These are phyloP conservation scores for Neonothopanus nambi DNA, from an alignment of 1,284 basidiomycete genomes.

Conservation along the genomic window DNA sequence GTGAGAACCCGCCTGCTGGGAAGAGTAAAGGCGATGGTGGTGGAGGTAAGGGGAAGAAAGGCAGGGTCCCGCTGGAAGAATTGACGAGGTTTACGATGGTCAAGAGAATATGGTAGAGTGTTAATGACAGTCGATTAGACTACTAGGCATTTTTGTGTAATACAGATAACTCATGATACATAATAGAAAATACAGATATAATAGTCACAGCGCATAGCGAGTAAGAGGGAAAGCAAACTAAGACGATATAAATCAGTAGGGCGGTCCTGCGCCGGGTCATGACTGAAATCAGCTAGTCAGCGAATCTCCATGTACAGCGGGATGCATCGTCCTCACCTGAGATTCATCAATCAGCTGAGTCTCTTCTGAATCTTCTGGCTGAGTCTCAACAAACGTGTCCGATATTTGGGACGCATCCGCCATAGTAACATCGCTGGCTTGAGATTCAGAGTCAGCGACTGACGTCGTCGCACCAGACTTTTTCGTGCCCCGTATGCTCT, in stretches of 20 bases:
- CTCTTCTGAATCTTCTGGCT: constrained; percentile 17
- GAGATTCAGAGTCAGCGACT: constrained; percentile 15
- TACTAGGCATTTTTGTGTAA: too few species aligned
- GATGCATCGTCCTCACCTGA: too few species aligned
- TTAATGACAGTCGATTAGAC: too few species aligned
- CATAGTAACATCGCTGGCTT: constrained; percentile 18
- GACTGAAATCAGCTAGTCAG: too few species aligned
- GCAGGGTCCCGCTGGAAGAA: constrained; percentile 77
- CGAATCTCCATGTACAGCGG: too few species aligned
- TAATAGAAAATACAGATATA: too few species aligned
- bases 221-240: too few species aligned
- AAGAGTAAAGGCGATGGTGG: constrained; percentile 13
- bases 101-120: constrained; percentile 86
- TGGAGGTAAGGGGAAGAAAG: constrained; percentile 50
- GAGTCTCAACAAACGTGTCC: constrained; percentile 23
- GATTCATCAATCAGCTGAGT: constrained; percentile 8
- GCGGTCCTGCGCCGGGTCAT: too few species aligned
- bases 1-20: constrained; percentile 44
- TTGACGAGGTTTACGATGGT: constrained; percentile 93
- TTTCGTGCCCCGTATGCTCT: constrained; percentile 20
- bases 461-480: constrained; percentile 29
- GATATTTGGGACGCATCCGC: constrained; percentile 18
- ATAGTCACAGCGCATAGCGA: too few species aligned
- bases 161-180: too few species aligned
- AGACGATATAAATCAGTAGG: too few species aligned